Conservation (phyloP, 176 grass and related monocot genomes). For the Stipa capillata region DNA sequence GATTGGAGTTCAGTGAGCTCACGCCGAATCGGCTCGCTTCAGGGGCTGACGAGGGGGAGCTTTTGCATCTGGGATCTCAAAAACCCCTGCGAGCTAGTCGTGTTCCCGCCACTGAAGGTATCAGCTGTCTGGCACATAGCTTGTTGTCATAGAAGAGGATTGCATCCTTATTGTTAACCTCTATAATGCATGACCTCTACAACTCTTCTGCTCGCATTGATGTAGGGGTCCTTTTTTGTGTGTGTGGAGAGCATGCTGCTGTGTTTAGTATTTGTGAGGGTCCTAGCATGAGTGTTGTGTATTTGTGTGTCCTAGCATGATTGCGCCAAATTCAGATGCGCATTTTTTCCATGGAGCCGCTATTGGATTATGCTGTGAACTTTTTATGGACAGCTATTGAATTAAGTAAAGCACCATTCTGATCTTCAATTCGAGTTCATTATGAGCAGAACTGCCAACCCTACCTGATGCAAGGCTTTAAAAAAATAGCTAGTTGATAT, state of each 20-base stretch:
- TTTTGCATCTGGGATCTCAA: constrained; percentile 92
- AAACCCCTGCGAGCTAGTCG: constrained; percentile 59
- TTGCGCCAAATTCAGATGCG: not conserved
- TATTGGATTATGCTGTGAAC: not conserved
- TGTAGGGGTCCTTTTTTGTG: not conserved
- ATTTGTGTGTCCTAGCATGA: not conserved
- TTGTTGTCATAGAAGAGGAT: not conserved
- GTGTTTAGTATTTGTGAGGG: not conserved
- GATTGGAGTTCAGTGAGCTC: constrained; percentile 79
- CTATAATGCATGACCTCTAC: not conserved
- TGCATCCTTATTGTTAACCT: not conserved
- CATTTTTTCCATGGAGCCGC: not conserved
- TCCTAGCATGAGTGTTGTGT: not conserved
- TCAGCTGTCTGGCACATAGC: not conserved
- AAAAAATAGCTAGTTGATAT: not conserved
- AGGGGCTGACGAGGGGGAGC: constrained; percentile 82
- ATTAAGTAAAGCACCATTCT: constrained; percentile 2
- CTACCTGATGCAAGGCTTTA: not conserved
- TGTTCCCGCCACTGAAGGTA: constrained; percentile 84
- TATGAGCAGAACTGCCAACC: not conserved
- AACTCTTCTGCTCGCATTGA: not conserved
- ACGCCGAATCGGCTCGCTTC: constrained; percentile 76
- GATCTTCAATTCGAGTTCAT: not conserved
- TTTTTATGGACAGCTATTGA: not conserved
- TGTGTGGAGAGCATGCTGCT: not conserved